These are phyloP conservation scores for Phylloporus sp. DNA, from an alignment of 768 basidiomycete genomes.

Conservation along the genomic window DNA sequence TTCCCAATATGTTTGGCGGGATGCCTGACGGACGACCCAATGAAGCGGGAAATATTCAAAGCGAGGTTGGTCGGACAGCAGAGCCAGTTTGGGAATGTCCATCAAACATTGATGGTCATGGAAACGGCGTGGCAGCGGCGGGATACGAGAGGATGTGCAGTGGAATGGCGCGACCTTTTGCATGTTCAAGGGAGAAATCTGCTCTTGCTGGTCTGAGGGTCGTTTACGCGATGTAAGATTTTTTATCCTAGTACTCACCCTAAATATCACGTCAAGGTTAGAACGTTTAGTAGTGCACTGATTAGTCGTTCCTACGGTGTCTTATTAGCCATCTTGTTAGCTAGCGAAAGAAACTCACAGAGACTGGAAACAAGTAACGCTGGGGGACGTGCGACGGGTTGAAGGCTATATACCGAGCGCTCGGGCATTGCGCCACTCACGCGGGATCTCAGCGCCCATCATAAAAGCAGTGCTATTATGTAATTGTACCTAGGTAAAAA, in stretches of 20 bases:
- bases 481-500: constrained; percentile 11
- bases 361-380: background rate
- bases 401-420: constrained; percentile 28
- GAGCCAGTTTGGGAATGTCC: constrained; percentile 54
- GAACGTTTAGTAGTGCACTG: constrained; percentile 11
- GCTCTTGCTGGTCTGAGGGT: constrained; percentile 28
- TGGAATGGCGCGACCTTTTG: constrained; percentile 57
- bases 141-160: constrained; percentile 46
- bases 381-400: constrained; percentile 1
- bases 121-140: constrained; percentile 67
- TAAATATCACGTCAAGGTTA: constrained; percentile 8
- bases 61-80: constrained; percentile 50
- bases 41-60: constrained; percentile 54
- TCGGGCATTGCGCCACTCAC: constrained; percentile 31
- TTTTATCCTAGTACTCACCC: constrained; percentile 20
- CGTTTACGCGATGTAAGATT: background rate
- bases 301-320: constrained; percentile 14
- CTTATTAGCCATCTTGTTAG: constrained; percentile 6
- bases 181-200: constrained; percentile 29
- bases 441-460: constrained; percentile 16
- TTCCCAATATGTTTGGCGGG: constrained; percentile 74
- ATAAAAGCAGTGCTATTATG: constrained; percentile 8
- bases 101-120: constrained; percentile 56
- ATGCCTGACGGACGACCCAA: constrained; percentile 63
- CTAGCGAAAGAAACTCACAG: constrained; percentile 3